A percentile compares a stretch with the other conserved stretches of the same genome.
Conservation (phyloP, 768 basidiomycete genomes). For the Macrolepiota fuliginosa region DNA sequence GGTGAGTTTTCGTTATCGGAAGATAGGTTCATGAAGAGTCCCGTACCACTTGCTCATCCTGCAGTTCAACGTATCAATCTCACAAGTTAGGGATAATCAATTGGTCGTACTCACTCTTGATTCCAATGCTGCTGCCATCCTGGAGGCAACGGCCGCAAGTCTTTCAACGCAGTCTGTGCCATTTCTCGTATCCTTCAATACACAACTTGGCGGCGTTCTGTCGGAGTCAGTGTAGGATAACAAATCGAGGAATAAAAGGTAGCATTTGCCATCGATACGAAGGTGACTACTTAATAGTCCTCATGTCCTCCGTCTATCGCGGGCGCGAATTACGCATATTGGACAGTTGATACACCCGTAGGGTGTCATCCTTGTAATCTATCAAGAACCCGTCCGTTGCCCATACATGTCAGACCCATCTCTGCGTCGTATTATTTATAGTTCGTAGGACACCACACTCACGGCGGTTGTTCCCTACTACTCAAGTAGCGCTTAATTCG, state of each 20-base stretch:
- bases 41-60: conserved; percentile 3
- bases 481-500: no score
- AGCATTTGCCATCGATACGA: background rate
- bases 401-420: background rate
- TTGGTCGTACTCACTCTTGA: background rate
- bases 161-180: background rate
- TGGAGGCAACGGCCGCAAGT: background rate
- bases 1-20: background rate
- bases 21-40: background rate
- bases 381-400: background rate
- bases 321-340: background rate
- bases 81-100: no score
- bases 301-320: background rate
- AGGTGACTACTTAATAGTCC: background rate
- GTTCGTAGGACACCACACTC: no score
- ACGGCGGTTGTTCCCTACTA: no score
- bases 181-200: background rate
- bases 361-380: background rate
- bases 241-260: no score
- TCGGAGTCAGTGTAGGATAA: no score
- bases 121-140: conserved; percentile 9
- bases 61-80: no score
- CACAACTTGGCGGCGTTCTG: no score
- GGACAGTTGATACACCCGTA: background rate
- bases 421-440: background rate